Evolutionary conservation across 176 grass and related monocot genomes (phyloP).

Genomic region (Oryza meridionalis): DNA sequence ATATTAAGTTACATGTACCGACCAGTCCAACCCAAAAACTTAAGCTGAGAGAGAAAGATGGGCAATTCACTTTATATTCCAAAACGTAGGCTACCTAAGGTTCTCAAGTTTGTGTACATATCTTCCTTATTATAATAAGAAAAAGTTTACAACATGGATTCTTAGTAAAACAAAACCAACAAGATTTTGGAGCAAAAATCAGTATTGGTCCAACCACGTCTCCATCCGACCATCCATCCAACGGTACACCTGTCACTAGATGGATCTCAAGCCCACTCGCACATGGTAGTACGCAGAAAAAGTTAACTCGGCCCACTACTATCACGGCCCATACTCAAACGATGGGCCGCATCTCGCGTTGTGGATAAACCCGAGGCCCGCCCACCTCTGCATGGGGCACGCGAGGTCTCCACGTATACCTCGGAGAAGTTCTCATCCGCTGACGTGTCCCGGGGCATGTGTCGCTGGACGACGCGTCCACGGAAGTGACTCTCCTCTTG

Average conservation of each 20-base stretch:
- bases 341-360: background rate
- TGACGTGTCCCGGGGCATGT: conserved; percentile 19
- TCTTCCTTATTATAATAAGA: too few species aligned
- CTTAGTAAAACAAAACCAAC: too few species aligned
- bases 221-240: too few species aligned
- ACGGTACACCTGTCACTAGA: background rate
- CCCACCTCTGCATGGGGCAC: conserved; percentile 15
- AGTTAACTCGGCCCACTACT: background rate
- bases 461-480: background rate
- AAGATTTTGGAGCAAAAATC: too few species aligned
- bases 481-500: conserved; percentile 2
- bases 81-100: too few species aligned
- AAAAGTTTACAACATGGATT: too few species aligned
- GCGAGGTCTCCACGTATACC: background rate
- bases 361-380: background rate
- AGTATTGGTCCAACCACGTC: too few species aligned
- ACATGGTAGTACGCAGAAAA: background rate
- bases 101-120: too few species aligned
- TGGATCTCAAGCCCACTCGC: background rate
- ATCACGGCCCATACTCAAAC: background rate
- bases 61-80: too few species aligned
- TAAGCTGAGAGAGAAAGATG: too few species aligned
- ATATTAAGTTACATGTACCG: too few species aligned
- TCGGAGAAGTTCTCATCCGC: conserved; percentile 23
- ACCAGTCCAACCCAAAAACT: too few species aligned